Conservation (phyloP, 2,329 filamentous ascomycete species). For the Pseudodiploospora longispora region DNA sequence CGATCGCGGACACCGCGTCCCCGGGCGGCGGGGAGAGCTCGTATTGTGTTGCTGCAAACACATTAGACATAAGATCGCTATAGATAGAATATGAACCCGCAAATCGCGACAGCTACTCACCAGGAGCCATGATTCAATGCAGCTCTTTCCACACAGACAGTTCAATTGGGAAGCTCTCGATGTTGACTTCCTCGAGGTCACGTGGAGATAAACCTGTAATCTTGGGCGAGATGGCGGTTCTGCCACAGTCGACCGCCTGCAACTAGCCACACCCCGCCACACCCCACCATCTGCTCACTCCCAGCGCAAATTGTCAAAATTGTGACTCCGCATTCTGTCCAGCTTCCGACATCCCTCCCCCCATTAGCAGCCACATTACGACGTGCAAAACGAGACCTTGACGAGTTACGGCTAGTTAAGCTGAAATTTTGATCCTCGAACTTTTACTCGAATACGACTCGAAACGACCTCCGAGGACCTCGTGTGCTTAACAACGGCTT, state of each 20-base stretch:
- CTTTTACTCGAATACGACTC: too few relatives aligned
- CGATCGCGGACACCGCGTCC: slow-evolving; percentile 80
- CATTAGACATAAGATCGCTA: slow-evolving; percentile 11
- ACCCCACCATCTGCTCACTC: slow-evolving; percentile 30
- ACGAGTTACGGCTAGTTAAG: neutral
- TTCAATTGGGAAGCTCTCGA: slow-evolving; percentile 16
- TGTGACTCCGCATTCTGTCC: slow-evolving; percentile 28
- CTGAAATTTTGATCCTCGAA: slow-evolving; percentile 1
- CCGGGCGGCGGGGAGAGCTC: slow-evolving; percentile 73
- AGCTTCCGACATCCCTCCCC: slow-evolving; percentile 3
- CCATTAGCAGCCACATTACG: neutral
- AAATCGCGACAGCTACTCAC: slow-evolving; percentile 18
- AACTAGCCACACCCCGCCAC: slow-evolving; percentile 30
- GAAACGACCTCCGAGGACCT: slow-evolving; percentile 7
- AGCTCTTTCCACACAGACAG: slow-evolving; percentile 8
- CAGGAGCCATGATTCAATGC: slow-evolving; percentile 30
- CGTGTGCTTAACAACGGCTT: slow-evolving; percentile 16
- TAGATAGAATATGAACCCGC: neutral
- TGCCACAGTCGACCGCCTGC: slow-evolving; percentile 16
- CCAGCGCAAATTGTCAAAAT: slow-evolving; percentile 36
- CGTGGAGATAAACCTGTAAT: slow-evolving; percentile 22
- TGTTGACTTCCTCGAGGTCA: slow-evolving; percentile 29
- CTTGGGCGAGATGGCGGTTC: slow-evolving; percentile 2
- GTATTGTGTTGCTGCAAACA: slow-evolving; percentile 58
- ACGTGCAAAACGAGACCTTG: neutral